A percentile compares a stretch with the other conserved stretches of the same genome.
These are phyloP conservation scores for Coemansia sp. DNA, from an alignment of 192 early-diverging fungal species.

Conservation along the genomic window DNA sequence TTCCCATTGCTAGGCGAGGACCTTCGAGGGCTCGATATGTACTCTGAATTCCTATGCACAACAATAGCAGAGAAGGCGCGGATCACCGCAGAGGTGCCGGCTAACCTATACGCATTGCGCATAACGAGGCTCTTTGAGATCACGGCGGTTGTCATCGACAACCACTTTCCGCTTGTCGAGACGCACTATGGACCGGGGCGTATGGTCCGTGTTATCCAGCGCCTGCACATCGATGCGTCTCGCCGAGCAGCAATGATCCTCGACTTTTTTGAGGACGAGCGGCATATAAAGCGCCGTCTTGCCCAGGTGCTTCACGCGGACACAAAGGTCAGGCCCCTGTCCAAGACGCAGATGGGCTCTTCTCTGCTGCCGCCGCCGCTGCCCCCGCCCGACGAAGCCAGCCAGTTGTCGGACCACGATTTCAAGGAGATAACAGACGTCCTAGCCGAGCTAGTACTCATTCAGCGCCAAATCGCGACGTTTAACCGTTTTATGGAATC, in stretches of 20 bases:
- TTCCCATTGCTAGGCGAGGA: conserved; percentile 86
- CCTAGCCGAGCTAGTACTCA: conserved; percentile 75
- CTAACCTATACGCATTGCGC: conserved; percentile 66
- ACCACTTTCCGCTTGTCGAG: conserved; percentile 81
- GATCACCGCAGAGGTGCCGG: conserved; percentile 7
- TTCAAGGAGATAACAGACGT: conserved; percentile 76
- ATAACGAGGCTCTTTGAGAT: conserved; percentile 88
- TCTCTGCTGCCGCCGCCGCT: neutral
- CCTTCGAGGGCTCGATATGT: conserved; percentile 83
- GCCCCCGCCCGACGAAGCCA: neutral
- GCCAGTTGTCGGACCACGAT: conserved; percentile 55
- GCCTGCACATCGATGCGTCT: conserved; percentile 86
- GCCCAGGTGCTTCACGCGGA: conserved; percentile 39
- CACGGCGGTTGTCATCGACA: conserved; percentile 82
- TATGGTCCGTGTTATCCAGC: conserved; percentile 83
- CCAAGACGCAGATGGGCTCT: neutral
- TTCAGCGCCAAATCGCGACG: conserved; percentile 71
- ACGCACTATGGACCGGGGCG: conserved; percentile 82
- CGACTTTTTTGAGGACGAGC: conserved; percentile 75
- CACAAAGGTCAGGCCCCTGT: neutral
- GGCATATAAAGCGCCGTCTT: conserved; percentile 53
- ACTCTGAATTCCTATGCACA: conserved; percentile 77
- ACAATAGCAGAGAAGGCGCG: conserved; percentile 74
- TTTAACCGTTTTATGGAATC: conserved; percentile 84
- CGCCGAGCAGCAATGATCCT: conserved; percentile 72